phyloP scores from a whole-genome alignment of 768 basidiomycete genomes.

The Pisolithus tinctorius region DNA sequence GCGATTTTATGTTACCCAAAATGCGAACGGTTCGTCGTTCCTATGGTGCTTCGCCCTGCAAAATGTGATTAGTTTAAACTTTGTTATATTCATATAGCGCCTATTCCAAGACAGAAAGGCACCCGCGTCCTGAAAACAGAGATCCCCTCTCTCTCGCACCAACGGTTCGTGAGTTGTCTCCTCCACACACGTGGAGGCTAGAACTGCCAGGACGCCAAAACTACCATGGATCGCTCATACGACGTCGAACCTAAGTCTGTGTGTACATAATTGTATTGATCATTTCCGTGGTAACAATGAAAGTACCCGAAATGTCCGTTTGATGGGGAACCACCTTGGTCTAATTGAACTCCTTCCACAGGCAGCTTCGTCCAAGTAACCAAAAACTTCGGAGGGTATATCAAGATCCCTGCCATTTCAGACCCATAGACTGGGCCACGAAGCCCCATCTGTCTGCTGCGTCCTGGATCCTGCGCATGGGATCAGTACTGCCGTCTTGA shows the following conservation, averaged over 20 bases:
- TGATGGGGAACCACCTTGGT: neutral
- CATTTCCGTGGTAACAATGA: too few species aligned
- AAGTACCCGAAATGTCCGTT: neutral
- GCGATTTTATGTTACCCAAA: slow-evolving; percentile 90
- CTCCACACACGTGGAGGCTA: neutral
- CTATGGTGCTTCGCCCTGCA: too few species aligned
- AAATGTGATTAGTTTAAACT: too few species aligned
- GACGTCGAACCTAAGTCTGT: too few species aligned
- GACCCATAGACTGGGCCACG: slow-evolving; percentile 58
- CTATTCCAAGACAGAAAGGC: slow-evolving; percentile 80
- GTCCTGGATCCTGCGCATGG: slow-evolving; percentile 56
- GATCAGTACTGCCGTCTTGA: neutral
- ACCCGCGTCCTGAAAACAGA: slow-evolving; percentile 83
- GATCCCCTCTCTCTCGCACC: slow-evolving; percentile 31
- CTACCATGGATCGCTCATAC: too few species aligned
- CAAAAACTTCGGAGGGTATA: neutral
- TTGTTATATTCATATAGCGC: slow-evolving; percentile 45
- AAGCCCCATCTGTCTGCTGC: slow-evolving; percentile 76
- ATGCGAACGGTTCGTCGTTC: slow-evolving; percentile 67
- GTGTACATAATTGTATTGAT: too few species aligned
- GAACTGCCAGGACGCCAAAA: too few species aligned
- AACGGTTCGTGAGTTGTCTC: neutral
- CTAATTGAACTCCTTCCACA: neutral
- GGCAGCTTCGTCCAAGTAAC: neutral
- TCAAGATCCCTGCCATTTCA: slow-evolving; percentile 26